phyloP scores from a whole-genome alignment of 2,329 filamentous ascomycete genomes.

The Arthrobotrys sphaeroides region DNA sequence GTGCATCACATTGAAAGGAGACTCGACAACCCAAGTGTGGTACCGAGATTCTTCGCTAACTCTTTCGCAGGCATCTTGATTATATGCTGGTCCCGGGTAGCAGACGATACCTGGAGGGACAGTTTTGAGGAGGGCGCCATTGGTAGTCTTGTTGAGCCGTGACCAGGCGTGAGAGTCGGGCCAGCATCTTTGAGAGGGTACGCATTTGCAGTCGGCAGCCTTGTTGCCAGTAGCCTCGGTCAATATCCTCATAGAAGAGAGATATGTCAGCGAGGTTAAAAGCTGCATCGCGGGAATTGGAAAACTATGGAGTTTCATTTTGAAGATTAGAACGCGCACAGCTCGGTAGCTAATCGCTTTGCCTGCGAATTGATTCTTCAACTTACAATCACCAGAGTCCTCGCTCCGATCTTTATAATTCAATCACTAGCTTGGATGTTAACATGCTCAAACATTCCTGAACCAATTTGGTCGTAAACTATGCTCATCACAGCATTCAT shows the following conservation, averaged over 20 bases:
- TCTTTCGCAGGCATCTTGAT: constrained; percentile 55
- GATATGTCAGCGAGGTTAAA: constrained; percentile 23
- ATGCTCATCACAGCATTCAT: not conserved
- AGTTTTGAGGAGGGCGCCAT: constrained; percentile 60
- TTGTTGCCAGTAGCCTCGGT: constrained; percentile 12
- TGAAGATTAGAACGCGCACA: not conserved
- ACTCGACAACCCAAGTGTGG: constrained; percentile 60
- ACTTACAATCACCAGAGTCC: not conserved
- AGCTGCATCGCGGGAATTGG: constrained; percentile 24
- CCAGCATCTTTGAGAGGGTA: constrained; percentile 59
- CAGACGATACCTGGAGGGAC: constrained; percentile 60
- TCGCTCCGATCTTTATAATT: not conserved
- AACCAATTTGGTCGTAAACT: not conserved
- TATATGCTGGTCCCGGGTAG: constrained; percentile 57
- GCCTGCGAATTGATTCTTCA: not conserved
- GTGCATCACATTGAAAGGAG: constrained; percentile 57
- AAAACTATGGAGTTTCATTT: constrained; percentile 13
- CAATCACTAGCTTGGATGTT: not conserved
- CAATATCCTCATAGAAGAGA: constrained; percentile 29
- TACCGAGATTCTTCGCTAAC: constrained; percentile 55
- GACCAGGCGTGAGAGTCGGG: constrained; percentile 60
- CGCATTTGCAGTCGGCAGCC: constrained; percentile 52
- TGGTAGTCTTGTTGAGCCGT: constrained; percentile 60
- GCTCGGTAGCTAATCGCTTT: not conserved
- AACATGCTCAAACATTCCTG: no score